A percentile compares a stretch with the other conserved stretches of the same genome.
Conservation (phyloP, 1,139 yeast genomes). For the Yamadazyma epiphylla region DNA sequence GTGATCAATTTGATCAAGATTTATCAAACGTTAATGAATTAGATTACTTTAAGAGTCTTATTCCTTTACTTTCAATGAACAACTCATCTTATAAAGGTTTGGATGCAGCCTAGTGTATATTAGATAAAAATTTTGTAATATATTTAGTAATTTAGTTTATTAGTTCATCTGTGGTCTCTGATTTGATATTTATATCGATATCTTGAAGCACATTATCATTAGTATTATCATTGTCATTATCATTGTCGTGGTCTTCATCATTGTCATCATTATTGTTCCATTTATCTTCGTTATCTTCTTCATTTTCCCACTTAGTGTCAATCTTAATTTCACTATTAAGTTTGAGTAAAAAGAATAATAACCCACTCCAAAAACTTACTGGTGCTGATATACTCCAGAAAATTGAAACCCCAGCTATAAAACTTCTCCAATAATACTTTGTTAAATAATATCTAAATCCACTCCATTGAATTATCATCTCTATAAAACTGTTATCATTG, state of each 20-base stretch:
- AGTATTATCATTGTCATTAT: not conserved
- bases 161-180: no score
- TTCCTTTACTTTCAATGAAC: constrained; percentile 42
- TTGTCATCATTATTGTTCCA: constrained; percentile 3
- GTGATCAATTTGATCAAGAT: constrained; percentile 27
- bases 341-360: constrained; percentile 10
- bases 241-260: constrained; percentile 2
- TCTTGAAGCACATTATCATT: not conserved
- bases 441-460: constrained; percentile 60
- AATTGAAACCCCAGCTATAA: constrained; percentile 45
- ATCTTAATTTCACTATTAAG: not conserved
- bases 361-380: constrained; percentile 24
- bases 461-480: constrained; percentile 35
- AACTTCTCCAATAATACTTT: constrained; percentile 42
- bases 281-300: not conserved
- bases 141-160: no score
- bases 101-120: constrained; percentile 24
- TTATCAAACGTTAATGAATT: constrained; percentile 21
- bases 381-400: constrained; percentile 46
- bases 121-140: no score
- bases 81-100: constrained; percentile 29
- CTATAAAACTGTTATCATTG: constrained; percentile 12
- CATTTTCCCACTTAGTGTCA: not conserved
- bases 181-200: not conserved
- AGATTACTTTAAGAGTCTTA: constrained; percentile 34